Evolutionary conservation across 2,329 filamentous ascomycete species (phyloP), one percentile per base, ranked within the genome.

Genomic region (Fusarium mundagurra): DNA sequence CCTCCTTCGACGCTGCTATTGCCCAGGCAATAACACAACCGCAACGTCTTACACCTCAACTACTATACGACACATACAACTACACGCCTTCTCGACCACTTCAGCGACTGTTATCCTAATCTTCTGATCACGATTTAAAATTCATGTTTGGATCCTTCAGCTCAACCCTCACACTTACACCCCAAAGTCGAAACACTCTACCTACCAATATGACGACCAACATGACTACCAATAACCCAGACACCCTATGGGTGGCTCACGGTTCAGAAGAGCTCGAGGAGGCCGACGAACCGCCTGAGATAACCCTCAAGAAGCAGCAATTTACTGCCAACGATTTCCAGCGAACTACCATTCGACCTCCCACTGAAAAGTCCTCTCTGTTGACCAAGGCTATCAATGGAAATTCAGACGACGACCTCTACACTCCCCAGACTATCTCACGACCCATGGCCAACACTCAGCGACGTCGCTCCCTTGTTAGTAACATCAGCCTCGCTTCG

Each of bases 231-330:
- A 60, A 69, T 64, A 62, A 79, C 77, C 72, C 78, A 73, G 74
- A 77, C 72, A 60, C 81, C 75, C 62, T 74, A 50, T 84, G 82
- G 82, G 76, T 75, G 41, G 82, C 83, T 31, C 79, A 79, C 51
- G 75, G 83, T 24, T 86, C 88, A 73, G 88, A 90, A 67, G 95
- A 98, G 64, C 82, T 91, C 76, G 85, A 93, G 74, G 96, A 98
- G 79, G 88, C 92, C 58, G 96, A 98, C 83, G 96, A 98, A 83
- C 95, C 95, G 57, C 95, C 95, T 78, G 95, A 98, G 84, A 79
- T 82, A 67, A 77, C 71, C 66, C 75, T 79, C 69, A 74, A 78
- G 61, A 74, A 78, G 61, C 75, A 71, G 48, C 63, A 76, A 69
- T 55, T 77, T 74, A 51, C 78, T 71, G 69, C 78, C 60, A 75